A percentile compares a stretch with the other conserved stretches of the same genome.
These are phyloP conservation scores for Venturiaceae sp. DNA, from an alignment of 2,329 filamentous ascomycete genomes.

Conservation along the genomic window DNA sequence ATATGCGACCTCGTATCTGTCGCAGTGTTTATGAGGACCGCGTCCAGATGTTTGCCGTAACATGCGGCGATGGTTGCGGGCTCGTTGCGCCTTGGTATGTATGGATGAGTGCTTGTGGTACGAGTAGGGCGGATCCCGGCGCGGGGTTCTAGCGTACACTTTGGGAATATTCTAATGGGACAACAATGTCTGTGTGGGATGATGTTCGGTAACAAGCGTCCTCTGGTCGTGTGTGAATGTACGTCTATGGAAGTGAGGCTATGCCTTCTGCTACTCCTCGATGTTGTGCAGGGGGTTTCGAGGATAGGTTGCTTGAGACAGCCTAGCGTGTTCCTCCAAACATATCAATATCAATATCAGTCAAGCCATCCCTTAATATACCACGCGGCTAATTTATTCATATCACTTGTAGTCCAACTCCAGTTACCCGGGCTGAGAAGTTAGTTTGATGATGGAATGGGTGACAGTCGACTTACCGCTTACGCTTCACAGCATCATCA, in stretches of 20 bases:
- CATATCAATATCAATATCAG: no score
- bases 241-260: background rate
- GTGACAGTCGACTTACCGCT: no score
- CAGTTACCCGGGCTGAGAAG: background rate
- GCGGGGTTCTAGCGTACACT: background rate
- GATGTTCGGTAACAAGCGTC: background rate
- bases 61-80: conserved; percentile 1
- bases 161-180: background rate
- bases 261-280: background rate
- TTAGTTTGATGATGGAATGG: no score
- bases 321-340: background rate
- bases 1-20: background rate
- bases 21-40: background rate
- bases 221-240: background rate
- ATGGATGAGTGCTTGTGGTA: background rate
- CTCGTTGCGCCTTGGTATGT: background rate
- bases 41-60: background rate
- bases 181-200: background rate
- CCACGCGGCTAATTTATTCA: background rate
- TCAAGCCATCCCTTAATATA: background rate
- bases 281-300: background rate
- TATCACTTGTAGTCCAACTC: background rate
- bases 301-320: background rate
- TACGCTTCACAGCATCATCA: no score
- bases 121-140: background rate